Base-by-base conservation (phyloP, 441 rosid species). In the Adansonia madagascariensis region DNA sequence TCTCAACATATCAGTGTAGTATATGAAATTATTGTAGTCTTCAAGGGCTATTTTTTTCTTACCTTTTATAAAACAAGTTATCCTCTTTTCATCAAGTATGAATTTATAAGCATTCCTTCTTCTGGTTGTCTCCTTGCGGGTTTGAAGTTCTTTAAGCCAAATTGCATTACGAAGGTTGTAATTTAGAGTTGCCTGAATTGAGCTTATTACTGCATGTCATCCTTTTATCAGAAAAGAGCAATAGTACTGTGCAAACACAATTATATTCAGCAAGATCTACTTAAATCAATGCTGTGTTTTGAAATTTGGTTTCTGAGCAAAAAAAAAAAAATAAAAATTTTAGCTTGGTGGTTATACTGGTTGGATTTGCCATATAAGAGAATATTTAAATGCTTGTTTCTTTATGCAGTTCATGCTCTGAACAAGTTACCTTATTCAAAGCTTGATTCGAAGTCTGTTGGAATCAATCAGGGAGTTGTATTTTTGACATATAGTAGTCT, bases 401-500 rank as follows among this genome's bases (percentile, higher is more conserved):
- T 80, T 73, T 75, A 20, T 86, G 87, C 95, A 96, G 99, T 96
- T 82, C 97, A 96, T 88, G 93, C 99, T 78, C 82, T 96, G 89
- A 96, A 96, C 89, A 96, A 96, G 90, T 86, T 96, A 73, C 94
- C 98, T 10, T 96, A 96, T 88, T 90, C 97, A 77, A 96, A 96
- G 90, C 98, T 96, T 83, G 99, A 96, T 83, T 91, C 98, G 41
- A 96, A 89, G 87, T 88, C 93, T 76, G 95, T 92, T 47, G 98
- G 99, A 77, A 80, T 96, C 83, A 91, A 61, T 84, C 96, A 94
- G 65, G 99, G 99, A 80, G 99, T 92, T 64, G 87, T 94, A 66
- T 96, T 96, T 87, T 83, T 91, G 91, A 96, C 99, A 76, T 96
- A 96, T 81, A 96, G 86, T 85, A 96, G 99, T 81, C 98, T 96